These are phyloP conservation scores for Teunomyces pallodes DNA, from an alignment of 805 yeast species.

Conservation along the genomic window DNA sequence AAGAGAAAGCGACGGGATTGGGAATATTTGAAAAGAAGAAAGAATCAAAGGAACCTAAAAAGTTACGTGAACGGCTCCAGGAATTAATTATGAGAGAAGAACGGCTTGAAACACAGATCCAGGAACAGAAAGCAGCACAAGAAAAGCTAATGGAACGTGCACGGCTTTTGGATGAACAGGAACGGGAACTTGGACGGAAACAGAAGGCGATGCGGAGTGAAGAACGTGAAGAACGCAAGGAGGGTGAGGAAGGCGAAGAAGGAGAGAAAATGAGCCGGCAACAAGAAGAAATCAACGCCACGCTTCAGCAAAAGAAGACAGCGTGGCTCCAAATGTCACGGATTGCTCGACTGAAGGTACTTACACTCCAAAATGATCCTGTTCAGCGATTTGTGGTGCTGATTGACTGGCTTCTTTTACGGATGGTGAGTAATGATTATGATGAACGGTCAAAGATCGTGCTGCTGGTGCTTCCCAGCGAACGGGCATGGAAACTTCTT, in stretches of 20 bases:
- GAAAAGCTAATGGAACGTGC: neutral
- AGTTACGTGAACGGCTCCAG: neutral
- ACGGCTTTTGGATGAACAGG: neutral
- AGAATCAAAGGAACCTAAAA: neutral
- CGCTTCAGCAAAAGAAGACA: constrained; percentile 21
- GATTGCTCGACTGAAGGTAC: constrained; percentile 35
- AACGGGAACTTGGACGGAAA: neutral
- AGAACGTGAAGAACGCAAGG: neutral
- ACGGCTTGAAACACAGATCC: neutral
- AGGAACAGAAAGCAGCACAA: neutral
- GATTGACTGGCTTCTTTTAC: constrained; percentile 38
- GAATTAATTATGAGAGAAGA: neutral
- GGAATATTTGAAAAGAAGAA: neutral
- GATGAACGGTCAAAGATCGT: constrained; percentile 32
- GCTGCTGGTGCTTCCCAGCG: constrained; percentile 18
- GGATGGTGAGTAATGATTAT: constrained; percentile 35
- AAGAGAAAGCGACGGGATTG: neutral
- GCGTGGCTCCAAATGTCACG: constrained; percentile 38
- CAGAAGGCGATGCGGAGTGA: neutral
- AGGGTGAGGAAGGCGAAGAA: constrained; percentile 1
- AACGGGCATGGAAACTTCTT: constrained; percentile 34
- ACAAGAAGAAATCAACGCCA: constrained; percentile 15
- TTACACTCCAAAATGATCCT: constrained; percentile 18
- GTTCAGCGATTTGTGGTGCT: constrained; percentile 29
- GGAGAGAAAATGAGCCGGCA: constrained; percentile 1